Percentiles rank a stretch among this genome's conserved stretches.
Conservation (phyloP, 2,329 filamentous ascomycete genomes). For the Stemphylium lycopersici region DNA sequence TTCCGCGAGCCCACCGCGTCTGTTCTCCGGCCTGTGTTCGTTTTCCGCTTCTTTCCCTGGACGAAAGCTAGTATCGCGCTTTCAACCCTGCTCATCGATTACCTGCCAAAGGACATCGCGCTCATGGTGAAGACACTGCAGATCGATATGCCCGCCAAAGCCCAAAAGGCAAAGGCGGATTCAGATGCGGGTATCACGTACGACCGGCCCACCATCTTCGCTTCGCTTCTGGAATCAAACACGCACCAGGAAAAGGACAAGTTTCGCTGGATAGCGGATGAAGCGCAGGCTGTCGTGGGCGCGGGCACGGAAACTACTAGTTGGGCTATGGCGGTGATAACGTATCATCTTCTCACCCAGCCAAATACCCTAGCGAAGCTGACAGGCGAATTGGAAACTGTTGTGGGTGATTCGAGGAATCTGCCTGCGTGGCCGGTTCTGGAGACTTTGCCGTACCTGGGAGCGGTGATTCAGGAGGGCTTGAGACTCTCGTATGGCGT, state of each 20-base stretch:
- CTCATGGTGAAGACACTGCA: conserved; percentile 33
- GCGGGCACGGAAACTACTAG: conserved; percentile 46
- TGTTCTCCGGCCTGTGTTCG: conserved; percentile 27
- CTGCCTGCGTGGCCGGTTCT: conserved; percentile 28
- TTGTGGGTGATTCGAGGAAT: conserved; percentile 22
- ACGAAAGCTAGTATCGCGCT: conserved; percentile 25
- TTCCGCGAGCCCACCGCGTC: conserved; percentile 30
- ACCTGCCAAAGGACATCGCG: conserved; percentile 27
- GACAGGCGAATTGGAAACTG: conserved; percentile 29
- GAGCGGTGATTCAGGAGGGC: conserved; percentile 42
- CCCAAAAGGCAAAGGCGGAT: conserved; percentile 28
- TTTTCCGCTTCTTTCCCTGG: conserved; percentile 35
- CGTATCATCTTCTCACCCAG: conserved; percentile 38
- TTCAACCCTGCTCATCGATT: conserved; percentile 25
- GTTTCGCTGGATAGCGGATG: conserved; percentile 37
- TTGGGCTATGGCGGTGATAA: conserved; percentile 33
- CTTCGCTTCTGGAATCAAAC: conserved; percentile 24
- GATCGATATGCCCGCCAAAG: conserved; percentile 32
- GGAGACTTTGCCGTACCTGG: conserved; percentile 40
- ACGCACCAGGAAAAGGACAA: conserved; percentile 23
- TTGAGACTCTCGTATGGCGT: conserved; percentile 37
- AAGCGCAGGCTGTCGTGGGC: conserved; percentile 40
- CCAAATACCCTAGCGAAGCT: conserved; percentile 30
- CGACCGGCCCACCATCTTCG: conserved; percentile 33
- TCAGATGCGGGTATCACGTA: conserved; percentile 31